These are phyloP conservation scores for Saccharomycopsis fermentans DNA, from an alignment of 805 yeast species.

Conservation along the genomic window DNA sequence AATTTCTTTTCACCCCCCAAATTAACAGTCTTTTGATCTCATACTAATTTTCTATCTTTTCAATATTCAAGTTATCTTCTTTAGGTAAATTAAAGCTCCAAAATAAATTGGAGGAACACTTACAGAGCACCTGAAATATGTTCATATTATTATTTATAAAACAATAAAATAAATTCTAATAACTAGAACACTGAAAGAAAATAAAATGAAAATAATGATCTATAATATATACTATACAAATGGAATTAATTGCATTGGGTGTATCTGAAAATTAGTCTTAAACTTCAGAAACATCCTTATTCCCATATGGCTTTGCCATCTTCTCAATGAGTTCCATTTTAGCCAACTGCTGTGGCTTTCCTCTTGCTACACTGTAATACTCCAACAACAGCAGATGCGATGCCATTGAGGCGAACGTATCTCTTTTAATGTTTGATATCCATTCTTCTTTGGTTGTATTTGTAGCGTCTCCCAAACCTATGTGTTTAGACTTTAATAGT, in stretches of 20 bases:
- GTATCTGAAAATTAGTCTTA: too few relatives aligned
- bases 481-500: slow-evolving; percentile 47
- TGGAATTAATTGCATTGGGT: background rate
- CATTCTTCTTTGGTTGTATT: slow-evolving; percentile 59
- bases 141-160: too few relatives aligned
- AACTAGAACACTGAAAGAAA: background rate
- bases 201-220: too few relatives aligned
- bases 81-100: too few relatives aligned
- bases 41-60: background rate
- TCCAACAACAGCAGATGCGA: slow-evolving; percentile 47
- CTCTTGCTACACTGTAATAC: slow-evolving; percentile 43
- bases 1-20: background rate
- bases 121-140: too few relatives aligned
- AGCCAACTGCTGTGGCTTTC: slow-evolving; percentile 31
- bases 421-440: slow-evolving; percentile 54
- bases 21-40: too few relatives aligned
- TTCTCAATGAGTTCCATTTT: slow-evolving; percentile 29
- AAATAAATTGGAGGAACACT: too few relatives aligned
- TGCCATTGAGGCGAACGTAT: slow-evolving; percentile 51
- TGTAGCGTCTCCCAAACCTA: slow-evolving; percentile 69
- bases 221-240: too few relatives aligned
- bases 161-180: too few relatives aligned
- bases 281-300: background rate
- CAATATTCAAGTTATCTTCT: too few relatives aligned
- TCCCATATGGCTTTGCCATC: slow-evolving; percentile 27